These are phyloP conservation scores for Flaveria linearis DNA, from an alignment of 129 eudicot genomes.

Conservation along the genomic window DNA sequence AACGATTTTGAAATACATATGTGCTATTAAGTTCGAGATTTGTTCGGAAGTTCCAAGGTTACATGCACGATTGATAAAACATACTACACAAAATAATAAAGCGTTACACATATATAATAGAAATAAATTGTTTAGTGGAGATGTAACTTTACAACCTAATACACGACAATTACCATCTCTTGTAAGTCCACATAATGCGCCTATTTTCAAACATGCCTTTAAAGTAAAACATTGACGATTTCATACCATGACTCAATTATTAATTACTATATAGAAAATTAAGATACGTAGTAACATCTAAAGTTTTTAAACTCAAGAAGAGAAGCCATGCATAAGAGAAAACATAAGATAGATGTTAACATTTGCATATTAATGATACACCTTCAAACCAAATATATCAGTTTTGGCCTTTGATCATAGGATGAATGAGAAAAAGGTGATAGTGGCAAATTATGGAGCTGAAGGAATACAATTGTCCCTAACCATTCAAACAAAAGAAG, in stretches of 20 bases:
- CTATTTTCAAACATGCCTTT: conserved; percentile 33
- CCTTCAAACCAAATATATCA: neutral
- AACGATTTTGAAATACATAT: no score
- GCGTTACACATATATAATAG: neutral
- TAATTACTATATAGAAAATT: neutral
- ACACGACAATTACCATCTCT: conserved; percentile 30
- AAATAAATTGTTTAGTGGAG: conserved; percentile 29
- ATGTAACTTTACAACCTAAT: conserved; percentile 38
- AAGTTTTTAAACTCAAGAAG: neutral
- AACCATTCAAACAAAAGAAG: neutral
- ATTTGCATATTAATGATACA: neutral
- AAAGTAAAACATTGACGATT: conserved; percentile 33
- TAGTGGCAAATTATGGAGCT: neutral
- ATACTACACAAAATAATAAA: neutral
- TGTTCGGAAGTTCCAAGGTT: no score
- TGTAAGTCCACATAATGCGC: conserved; percentile 36
- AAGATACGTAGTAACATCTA: neutral
- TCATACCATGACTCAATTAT: conserved; percentile 32
- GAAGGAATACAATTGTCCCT: neutral
- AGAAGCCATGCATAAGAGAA: neutral
- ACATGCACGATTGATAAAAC: no score
- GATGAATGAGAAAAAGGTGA: neutral
- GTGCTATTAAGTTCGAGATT: no score
- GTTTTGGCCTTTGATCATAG: neutral
- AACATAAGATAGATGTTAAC: neutral